These are phyloP conservation scores for Punica granatum DNA, from an alignment of 345 rosid genomes.

Conservation along the genomic window DNA sequence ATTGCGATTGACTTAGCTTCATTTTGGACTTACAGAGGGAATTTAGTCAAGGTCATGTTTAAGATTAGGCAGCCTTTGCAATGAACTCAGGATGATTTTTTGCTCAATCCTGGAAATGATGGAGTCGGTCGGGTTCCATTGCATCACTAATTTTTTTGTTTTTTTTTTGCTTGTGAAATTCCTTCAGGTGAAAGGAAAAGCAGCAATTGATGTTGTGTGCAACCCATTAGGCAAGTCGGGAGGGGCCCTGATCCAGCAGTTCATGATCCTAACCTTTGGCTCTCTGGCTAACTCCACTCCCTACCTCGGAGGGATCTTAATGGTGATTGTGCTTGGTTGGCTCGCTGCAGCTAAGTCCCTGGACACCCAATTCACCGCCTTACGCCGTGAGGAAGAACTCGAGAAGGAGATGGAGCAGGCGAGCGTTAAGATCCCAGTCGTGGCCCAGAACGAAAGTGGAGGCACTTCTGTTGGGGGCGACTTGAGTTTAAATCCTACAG, in stretches of 20 bases:
- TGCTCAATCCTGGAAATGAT: background rate
- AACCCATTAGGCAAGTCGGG: constrained; percentile 93
- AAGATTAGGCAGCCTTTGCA: no score
- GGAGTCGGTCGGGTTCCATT: background rate
- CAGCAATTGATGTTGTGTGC: constrained; percentile 94
- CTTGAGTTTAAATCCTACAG: constrained; percentile 6
- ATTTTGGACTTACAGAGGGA: background rate
- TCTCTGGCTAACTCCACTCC: constrained; percentile 95
- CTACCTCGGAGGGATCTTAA: constrained; percentile 73
- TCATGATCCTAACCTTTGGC: constrained; percentile 92
- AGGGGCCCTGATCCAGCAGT: constrained; percentile 94
- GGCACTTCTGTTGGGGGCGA: constrained; percentile 27
- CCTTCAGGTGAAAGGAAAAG: constrained; percentile 85
- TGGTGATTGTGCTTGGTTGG: constrained; percentile 82
- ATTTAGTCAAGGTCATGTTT: no score
- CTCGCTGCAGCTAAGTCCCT: constrained; percentile 82
- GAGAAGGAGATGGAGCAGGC: constrained; percentile 97
- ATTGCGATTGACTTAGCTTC: background rate
- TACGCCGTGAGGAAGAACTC: constrained; percentile 83
- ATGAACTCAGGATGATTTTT: background rate
- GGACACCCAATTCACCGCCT: constrained; percentile 64
- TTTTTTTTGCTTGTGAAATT: background rate
- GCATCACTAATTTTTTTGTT: background rate
- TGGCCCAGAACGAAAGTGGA: constrained; percentile 41
- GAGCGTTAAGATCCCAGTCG: constrained; percentile 66